Conservation (phyloP, 306 rosid species). For the Arachis hypogaea region DNA sequence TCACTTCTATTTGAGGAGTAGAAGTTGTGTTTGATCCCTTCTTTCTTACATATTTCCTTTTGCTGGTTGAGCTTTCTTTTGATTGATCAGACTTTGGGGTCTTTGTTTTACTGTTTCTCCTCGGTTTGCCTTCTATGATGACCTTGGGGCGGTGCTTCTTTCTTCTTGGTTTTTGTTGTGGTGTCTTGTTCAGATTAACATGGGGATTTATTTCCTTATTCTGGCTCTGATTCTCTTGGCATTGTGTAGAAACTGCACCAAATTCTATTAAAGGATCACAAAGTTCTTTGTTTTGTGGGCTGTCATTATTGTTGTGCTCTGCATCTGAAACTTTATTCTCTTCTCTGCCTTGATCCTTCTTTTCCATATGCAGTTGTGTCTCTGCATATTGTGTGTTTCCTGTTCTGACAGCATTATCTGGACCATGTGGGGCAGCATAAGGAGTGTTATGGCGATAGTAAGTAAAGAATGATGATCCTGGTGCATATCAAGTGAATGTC, state of each 20-base stretch:
- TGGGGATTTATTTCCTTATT: slow-evolving; percentile 43
- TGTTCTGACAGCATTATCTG: slow-evolving; percentile 45
- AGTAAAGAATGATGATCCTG: slow-evolving; percentile 40
- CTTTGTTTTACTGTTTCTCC: slow-evolving; percentile 43
- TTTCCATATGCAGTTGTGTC: slow-evolving; percentile 35
- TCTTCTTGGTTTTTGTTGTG: slow-evolving; percentile 58
- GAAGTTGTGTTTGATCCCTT: slow-evolving; percentile 42
- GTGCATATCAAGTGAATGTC: slow-evolving; percentile 37
- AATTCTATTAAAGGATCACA: slow-evolving; percentile 33
- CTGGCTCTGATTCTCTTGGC: slow-evolving; percentile 49
- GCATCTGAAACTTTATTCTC: slow-evolving; percentile 34
- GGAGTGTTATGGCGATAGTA: slow-evolving; percentile 35
- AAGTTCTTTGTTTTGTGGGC: slow-evolving; percentile 35
- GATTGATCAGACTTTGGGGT: slow-evolving; percentile 53
- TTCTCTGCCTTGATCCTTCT: slow-evolving; percentile 34
- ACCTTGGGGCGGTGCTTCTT: slow-evolving; percentile 94
- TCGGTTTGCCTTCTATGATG: slow-evolving; percentile 68
- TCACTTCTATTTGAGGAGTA: slow-evolving; percentile 45
- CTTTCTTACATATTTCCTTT: slow-evolving; percentile 65
- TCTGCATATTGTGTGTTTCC: slow-evolving; percentile 41
- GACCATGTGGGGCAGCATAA: slow-evolving; percentile 53
- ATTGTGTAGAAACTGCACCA: slow-evolving; percentile 48
- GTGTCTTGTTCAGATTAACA: slow-evolving; percentile 55
- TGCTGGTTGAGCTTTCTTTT: slow-evolving; percentile 43
- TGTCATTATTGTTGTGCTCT: slow-evolving; percentile 12